These are phyloP conservation scores for Ascochyta rabiei DNA, from an alignment of 2,329 filamentous ascomycete species.

Conservation along the genomic window DNA sequence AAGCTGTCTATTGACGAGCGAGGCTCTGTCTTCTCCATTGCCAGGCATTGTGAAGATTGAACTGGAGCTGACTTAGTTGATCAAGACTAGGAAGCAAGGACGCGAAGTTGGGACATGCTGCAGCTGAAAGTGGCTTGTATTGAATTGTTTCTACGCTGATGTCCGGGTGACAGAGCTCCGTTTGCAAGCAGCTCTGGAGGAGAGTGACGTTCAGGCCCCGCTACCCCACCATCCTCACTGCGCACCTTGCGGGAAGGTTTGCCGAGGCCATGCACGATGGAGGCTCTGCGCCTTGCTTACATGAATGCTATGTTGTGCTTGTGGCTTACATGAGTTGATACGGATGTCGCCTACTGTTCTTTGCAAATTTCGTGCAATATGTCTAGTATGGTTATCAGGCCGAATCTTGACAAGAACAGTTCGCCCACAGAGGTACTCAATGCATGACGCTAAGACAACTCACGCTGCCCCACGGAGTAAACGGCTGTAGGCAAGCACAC, in stretches of 20 bases:
- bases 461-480: too few species aligned
- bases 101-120: neutral
- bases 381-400: too few species aligned
- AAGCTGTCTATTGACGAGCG: conserved; percentile 52
- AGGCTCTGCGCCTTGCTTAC: too few species aligned
- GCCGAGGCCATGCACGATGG: neutral
- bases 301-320: too few species aligned
- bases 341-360: too few species aligned
- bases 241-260: neutral
- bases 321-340: too few species aligned
- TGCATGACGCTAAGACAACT: too few species aligned
- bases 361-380: too few species aligned
- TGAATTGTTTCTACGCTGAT: conserved; percentile 8
- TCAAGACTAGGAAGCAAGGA: neutral
- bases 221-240: conserved; percentile 7
- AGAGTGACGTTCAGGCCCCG: conserved; percentile 11
- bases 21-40: conserved; percentile 49
- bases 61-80: neutral
- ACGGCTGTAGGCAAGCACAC: neutral
- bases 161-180: conserved; percentile 17
- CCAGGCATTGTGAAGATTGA: conserved; percentile 36
- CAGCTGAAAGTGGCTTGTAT: neutral
- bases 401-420: too few species aligned
- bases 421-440: too few species aligned
- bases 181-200: conserved; percentile 4